Conservation (phyloP, 352 stramenopile species). For the Elongisporangium undulatum region DNA sequence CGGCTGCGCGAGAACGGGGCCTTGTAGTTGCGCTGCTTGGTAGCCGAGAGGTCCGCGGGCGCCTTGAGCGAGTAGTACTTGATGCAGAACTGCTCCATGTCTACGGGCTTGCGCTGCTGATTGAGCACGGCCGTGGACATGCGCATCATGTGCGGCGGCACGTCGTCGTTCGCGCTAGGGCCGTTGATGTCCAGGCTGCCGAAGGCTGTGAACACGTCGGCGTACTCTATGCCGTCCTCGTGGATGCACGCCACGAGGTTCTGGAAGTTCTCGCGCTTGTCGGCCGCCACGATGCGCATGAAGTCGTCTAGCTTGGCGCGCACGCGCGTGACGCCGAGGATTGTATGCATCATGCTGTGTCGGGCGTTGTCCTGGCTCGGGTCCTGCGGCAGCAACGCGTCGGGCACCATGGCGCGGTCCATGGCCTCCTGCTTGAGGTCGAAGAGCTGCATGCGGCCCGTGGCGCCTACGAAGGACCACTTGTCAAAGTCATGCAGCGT, state of each 20-base stretch:
- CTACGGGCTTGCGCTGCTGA: conserved; percentile 2
- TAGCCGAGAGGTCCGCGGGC: conserved; percentile 1
- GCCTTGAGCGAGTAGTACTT: conserved; percentile 54
- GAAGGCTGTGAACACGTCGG: conserved; percentile 63
- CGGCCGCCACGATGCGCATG: conserved; percentile 46
- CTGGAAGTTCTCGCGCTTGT: conserved; percentile 44
- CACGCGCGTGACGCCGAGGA: conserved; percentile 53
- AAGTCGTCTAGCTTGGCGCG: conserved; percentile 60
- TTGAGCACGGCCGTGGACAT: conserved; percentile 25
- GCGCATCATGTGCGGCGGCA: conserved; percentile 6
- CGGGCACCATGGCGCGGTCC: conserved; percentile 37
- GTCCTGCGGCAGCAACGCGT: conserved; percentile 5
- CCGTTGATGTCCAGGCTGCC: conserved; percentile 9
- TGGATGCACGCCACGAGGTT: conserved; percentile 52
- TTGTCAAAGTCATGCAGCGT: conserved; percentile 55
- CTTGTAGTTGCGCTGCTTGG: background rate
- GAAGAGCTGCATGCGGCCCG: conserved; percentile 39
- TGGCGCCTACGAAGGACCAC: conserved; percentile 51
- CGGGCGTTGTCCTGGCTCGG: conserved; percentile 13
- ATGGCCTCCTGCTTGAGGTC: conserved; percentile 41
- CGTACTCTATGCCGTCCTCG: conserved; percentile 49
- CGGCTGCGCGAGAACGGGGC: conserved; percentile 26
- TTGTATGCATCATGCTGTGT: conserved; percentile 35
- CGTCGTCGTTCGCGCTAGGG: conserved; percentile 1
- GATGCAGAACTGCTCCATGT: conserved; percentile 39